These are phyloP conservation scores for Fragaria iinumae DNA, from an alignment of 306 rosid species.

Conservation along the genomic window DNA sequence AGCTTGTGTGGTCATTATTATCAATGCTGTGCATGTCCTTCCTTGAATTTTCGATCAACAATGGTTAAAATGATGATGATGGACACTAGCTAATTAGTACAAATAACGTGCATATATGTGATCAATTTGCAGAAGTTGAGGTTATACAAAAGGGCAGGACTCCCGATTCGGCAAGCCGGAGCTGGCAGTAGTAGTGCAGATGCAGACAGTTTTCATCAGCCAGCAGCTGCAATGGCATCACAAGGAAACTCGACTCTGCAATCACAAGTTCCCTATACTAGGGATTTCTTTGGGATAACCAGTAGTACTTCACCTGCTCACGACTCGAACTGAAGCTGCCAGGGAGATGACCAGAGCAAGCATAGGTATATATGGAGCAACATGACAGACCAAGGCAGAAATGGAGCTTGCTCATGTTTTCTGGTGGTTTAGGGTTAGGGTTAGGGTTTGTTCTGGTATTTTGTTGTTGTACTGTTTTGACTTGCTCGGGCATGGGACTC, in stretches of 20 bases:
- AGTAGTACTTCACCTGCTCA: neutral
- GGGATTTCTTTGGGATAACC: neutral
- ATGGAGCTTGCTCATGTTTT: neutral
- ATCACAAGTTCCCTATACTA: neutral
- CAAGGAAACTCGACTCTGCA: neutral
- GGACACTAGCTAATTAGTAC: neutral
- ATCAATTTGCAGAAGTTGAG: neutral
- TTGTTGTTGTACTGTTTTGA: neutral
- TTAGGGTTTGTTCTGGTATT: neutral
- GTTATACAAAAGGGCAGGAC: neutral
- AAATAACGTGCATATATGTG: neutral
- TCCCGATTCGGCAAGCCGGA: neutral
- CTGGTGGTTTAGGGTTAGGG: slow-evolving; percentile 2
- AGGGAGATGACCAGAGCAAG: neutral
- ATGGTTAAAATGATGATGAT: neutral
- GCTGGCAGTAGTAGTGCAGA: neutral
- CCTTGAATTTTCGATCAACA: neutral
- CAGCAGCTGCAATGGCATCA: neutral
- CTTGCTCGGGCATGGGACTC: neutral
- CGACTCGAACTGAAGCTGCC: neutral
- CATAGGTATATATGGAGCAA: neutral
- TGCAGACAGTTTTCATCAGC: neutral
- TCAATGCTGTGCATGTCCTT: neutral
- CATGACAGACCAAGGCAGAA: neutral
- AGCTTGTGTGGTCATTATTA: neutral